Base-by-base conservation (phyloP, 495 filamentous ascomycete genomes). In the Jackrogersella multiformis region DNA sequence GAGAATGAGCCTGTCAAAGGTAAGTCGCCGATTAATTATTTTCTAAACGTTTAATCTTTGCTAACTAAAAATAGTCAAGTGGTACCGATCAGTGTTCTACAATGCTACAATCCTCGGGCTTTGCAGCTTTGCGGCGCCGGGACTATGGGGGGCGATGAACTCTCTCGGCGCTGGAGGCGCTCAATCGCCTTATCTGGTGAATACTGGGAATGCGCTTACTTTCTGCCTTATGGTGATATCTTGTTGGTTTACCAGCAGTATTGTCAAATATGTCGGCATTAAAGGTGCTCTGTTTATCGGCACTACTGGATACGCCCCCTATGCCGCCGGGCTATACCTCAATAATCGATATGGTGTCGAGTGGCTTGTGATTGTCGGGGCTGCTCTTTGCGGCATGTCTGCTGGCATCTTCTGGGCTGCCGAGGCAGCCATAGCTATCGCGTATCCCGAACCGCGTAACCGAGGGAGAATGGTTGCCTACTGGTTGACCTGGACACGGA, bases 121-220 rank as follows among this genome's bases (percentile, higher is more conserved):
- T 15, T 88, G 84, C 77, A 87, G 86, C 66, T 84, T 91, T 63
- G 77, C 84, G 0, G 87, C 86, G 0, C 88, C 88, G 0, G 88
- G 88, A 0, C 84, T 90, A 64, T 90, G 88, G 88, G 82, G 81
- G 23, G 88, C 88, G 10, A 90, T 90, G 86, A 90, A 90, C 74
- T 86, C 84, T 0, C 81, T 90, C 13, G 88, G 89, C 32, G 89
- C 87, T 15, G 89, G 89, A 36, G 88, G 88, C 4, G 79, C 82
- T 28, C 80, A 85, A 56, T 79, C 74, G n/a, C 89, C 89, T 5
- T 84, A 87, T 56, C 81, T 90, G 10, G 85, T 90, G 56, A 89
- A 90, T 68, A 81, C 82, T n/a, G 88, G 86, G n/a, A 90, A 90
- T 71, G 85, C 87, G 0, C 73, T 90, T 4, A 89, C 86, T 0